phyloP scores from a whole-genome alignment of 768 basidiomycete genomes.

The Boletus eberwhitei region DNA sequence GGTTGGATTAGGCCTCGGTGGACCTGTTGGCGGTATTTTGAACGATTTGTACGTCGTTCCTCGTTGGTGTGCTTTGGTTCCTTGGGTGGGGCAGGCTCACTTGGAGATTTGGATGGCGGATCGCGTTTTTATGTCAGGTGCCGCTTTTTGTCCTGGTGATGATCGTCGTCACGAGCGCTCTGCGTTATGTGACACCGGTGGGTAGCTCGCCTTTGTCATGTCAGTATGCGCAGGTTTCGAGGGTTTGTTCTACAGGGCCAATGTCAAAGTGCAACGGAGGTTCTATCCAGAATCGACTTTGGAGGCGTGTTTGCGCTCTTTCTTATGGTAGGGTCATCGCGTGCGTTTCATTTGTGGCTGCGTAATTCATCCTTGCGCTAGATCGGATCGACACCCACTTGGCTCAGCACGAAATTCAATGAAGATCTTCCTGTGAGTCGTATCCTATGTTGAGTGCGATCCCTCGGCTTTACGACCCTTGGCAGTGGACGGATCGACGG shows the following conservation, averaged over 20 bases:
- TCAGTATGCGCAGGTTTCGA: not conserved
- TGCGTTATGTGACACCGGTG: constrained; percentile 14
- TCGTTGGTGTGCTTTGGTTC: not conserved
- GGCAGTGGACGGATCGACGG: constrained; percentile 7
- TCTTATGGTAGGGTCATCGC: not conserved
- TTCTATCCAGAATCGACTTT: constrained; percentile 12
- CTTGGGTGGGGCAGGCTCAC: not conserved
- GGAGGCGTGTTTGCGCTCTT: constrained; percentile 10
- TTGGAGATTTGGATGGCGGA: constrained; percentile 19
- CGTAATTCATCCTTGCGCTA: not conserved
- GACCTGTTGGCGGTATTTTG: constrained; percentile 9
- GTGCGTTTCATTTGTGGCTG: not conserved
- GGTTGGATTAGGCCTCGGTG: constrained; percentile 14
- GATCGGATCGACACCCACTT: constrained; percentile 10
- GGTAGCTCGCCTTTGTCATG: not conserved
- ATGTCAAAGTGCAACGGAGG: constrained; percentile 3
- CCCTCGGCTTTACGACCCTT: not conserved
- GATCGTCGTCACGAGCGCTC: not conserved
- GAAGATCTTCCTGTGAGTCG: constrained; percentile 10
- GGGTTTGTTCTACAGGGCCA: constrained; percentile 2
- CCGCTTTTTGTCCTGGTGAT: constrained; percentile 3
- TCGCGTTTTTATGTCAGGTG: constrained; percentile 11
- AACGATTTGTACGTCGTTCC: constrained; percentile 8
- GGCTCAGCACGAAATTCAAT: constrained; percentile 16
- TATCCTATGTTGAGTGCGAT: no score